Evolutionary conservation across 495 filamentous ascomycete genomes (phyloP), one percentile per base, ranked within the genome.

Genomic region (Hamigera avellanea): DNA sequence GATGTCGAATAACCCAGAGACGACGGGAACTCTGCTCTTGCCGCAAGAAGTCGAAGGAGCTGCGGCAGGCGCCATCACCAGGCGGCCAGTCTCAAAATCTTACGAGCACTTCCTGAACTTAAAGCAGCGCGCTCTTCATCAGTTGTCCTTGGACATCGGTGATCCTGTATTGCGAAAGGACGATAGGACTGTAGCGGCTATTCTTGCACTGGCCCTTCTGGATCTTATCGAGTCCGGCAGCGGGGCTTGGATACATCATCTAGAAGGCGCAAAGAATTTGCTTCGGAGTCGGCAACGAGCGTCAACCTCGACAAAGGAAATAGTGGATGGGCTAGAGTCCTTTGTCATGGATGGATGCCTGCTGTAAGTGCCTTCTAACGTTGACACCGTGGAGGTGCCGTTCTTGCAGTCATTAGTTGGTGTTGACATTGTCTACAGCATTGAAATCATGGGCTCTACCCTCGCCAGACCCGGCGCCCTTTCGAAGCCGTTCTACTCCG

Each of bases 371-470:
- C 13, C 10, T 18, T 9, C 12, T 19, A 34, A 35, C 23, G 18
- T 15, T 8, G 19, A 23, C 9, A 5, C 21, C 21, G 21, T 23
- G 21, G 5, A 23, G 4, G 9, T 9, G 21, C 5, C 21, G 21
- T 5, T 9, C 21, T 9, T 23, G 4, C 5, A 9, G 5, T 23
- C 9, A 4, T 23, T 5, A 5, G 5, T 23, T 23, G 21, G 9
- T 23, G 21, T 23, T 23, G 9, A 23, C 21, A 23, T 23, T 9
- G 5, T 23, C 5, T 19, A 15, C 28, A 64, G 61, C 26, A 61
- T 66, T 42, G 61, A 68, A 41, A 64, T 68, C 17, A 68, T 68
- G 64, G 64, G 64, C 15, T 63, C 64, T 13, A 68, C 64, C 1
- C 62, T 68, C 14, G 62, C 62, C 3, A 51, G 62, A 12, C 62